Evolutionary conservation across 768 basidiomycete genomes (phyloP).

Genomic region (Boletus reticuloceps): DNA sequence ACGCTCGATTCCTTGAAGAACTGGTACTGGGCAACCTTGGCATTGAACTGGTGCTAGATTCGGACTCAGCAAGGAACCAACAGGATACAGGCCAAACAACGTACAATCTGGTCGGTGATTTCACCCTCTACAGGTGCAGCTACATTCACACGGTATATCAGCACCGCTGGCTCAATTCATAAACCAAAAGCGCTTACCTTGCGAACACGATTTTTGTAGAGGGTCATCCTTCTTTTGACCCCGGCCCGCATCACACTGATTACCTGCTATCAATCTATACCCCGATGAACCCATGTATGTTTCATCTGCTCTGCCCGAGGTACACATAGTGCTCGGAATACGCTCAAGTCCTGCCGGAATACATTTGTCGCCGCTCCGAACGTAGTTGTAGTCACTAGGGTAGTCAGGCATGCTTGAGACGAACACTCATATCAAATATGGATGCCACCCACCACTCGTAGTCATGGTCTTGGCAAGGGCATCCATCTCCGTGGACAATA

Average conservation of each 20-base stretch:
- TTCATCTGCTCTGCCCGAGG: constrained; percentile 44
- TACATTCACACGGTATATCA: constrained; percentile 22
- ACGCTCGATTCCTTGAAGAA: constrained; percentile 85
- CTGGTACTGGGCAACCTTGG: constrained; percentile 65
- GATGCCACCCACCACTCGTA: constrained; percentile 79
- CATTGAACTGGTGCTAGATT: constrained; percentile 64
- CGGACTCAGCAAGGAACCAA: constrained; percentile 3
- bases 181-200: constrained; percentile 44
- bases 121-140: constrained; percentile 81
- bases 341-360: constrained; percentile 85
- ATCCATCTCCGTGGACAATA: constrained; percentile 76
- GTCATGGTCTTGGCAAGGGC: constrained; percentile 81
- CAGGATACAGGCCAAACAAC: constrained; percentile 18
- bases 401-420: background rate
- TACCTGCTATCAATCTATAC: constrained; percentile 88
- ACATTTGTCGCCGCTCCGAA: constrained; percentile 72
- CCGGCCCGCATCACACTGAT: constrained; percentile 65
- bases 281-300: constrained; percentile 88
- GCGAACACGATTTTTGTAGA: constrained; percentile 72
- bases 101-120: constrained; percentile 70
- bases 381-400: constrained; percentile 83
- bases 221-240: constrained; percentile 69
- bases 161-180: background rate
- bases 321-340: constrained; percentile 74
- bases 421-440: background rate